Conservation (phyloP, 345 rosid genomes). For the Theobroma cacao region DNA sequence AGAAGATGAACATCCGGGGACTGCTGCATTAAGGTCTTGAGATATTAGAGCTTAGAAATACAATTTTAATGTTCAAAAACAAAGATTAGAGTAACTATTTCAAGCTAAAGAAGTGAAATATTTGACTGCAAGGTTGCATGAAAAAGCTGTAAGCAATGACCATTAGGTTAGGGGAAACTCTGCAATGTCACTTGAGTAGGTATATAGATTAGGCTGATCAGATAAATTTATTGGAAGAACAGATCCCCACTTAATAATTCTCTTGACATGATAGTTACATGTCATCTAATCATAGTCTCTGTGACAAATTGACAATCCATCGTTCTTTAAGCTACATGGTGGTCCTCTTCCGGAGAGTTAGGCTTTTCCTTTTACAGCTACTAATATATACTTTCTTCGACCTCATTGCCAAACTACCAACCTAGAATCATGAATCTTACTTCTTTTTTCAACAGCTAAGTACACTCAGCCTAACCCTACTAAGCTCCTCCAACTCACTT, state of each 20-base stretch:
- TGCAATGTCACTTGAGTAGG: neutral
- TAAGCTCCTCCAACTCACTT: slow-evolving; percentile 4
- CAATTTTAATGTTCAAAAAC: neutral
- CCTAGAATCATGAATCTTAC: neutral
- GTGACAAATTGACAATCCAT: neutral
- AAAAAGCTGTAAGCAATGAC: neutral
- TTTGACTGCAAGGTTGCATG: neutral
- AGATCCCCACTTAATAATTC: slow-evolving; percentile 2
- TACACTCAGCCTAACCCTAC: neutral
- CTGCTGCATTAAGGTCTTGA: too few species aligned
- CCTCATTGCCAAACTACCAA: slow-evolving; percentile 15
- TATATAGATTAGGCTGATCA: neutral
- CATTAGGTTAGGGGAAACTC: neutral
- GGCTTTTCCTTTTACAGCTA: slow-evolving; percentile 21
- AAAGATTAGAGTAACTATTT: neutral
- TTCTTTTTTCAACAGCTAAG: neutral
- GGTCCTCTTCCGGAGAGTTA: slow-evolving; percentile 23
- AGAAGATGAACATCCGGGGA: neutral
- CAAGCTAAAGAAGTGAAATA: neutral
- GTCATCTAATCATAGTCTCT: slow-evolving; percentile 9
- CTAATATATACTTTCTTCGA: neutral
- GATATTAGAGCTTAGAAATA: too few species aligned
- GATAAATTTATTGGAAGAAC: neutral
- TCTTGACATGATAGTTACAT: neutral
- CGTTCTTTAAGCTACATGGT: neutral